Evolutionary conservation across 2,329 filamentous ascomycete species (phyloP), one percentile per base, ranked within the genome.

Genomic region (Neurospora sp.): DNA sequence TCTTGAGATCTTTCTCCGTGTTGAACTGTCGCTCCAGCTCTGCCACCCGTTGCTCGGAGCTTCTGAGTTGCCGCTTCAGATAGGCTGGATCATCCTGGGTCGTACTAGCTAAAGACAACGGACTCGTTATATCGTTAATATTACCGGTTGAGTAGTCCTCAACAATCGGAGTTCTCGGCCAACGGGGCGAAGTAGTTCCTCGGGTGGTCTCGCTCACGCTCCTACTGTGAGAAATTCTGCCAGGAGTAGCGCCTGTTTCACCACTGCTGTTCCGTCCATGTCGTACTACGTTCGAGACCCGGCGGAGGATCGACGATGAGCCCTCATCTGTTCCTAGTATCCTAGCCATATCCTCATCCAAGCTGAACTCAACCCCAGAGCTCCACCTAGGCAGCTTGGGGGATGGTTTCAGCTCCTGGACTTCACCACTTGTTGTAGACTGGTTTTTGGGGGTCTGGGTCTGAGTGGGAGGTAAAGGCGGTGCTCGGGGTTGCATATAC

Each of bases 261-360:
- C 92, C 88, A 78, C 94, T 97, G 79, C 90, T 92, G 78, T 92
- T 97, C 73, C 96, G 90, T 69, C 93, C 93, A 80, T 98, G 96
- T 73, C 93, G 92, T 70, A 97, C 93, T 68, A 93, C 94, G 78
- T 97, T 97, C 8, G 96, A 98, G 52, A 97, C 92, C 68, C 93
- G 89, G 70, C 93, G 91, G 72, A 98, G 83, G 72, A 97, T 91
- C 0, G 92, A 95, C 36, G 92, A 90, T 39, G 89, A 90, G 62
- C 86, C 84, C 78, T 93, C 92, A 71, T 95, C 93, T 23, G 88
- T 90, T 52, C 89, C 91, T 71, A 97, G 84, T 70, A 97, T 95
- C 70, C 94, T 90, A 69, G 92, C 91, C 88, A 97, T 93, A 78
- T 98, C 96, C 79, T 97, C 94, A 74, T 98, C 95, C 90, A 97